Evolutionary conservation across 345 rosid species (phyloP).

Genomic region (Aquilaria yunnanensis): DNA sequence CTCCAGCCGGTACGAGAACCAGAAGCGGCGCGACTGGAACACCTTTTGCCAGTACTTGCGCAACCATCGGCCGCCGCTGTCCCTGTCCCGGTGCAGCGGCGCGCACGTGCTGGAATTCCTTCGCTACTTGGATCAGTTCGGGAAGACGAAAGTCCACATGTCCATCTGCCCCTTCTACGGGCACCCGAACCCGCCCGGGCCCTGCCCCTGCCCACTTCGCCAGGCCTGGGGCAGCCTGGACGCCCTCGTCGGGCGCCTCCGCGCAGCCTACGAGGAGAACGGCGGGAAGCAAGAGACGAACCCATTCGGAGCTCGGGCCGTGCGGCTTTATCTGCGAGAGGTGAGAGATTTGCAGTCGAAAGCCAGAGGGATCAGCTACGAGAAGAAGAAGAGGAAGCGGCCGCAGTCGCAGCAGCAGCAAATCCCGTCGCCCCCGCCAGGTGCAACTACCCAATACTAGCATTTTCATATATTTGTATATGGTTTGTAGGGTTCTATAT

Average conservation of each 20-base stretch:
- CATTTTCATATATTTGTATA: no score
- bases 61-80: conserved; percentile 30
- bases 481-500: no score
- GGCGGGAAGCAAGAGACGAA: conserved; percentile 5
- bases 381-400: conserved; percentile 5
- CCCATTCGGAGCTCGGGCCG: conserved; percentile 4
- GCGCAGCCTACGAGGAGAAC: conserved; percentile 3
- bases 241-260: conserved; percentile 3
- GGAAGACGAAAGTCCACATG: conserved; percentile 24
- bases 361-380: conserved; percentile 8
- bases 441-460: no score
- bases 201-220: conserved; percentile 33
- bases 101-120: conserved; percentile 15
- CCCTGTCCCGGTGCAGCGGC: conserved; percentile 32
- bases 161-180: conserved; percentile 30
- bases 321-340: conserved; percentile 2
- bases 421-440: neutral
- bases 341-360: conserved; percentile 4
- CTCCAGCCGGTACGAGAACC: conserved; percentile 22
- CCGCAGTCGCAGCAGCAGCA: neutral
- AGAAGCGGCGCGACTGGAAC: conserved; percentile 35
- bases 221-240: conserved; percentile 19
- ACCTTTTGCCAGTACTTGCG: conserved; percentile 30
- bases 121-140: conserved; percentile 11
- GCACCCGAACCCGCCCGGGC: conserved; percentile 32